Evolutionary conservation across 192 early-diverging fungal species (phyloP).

Genomic region (Gigaspora rosea): DNA sequence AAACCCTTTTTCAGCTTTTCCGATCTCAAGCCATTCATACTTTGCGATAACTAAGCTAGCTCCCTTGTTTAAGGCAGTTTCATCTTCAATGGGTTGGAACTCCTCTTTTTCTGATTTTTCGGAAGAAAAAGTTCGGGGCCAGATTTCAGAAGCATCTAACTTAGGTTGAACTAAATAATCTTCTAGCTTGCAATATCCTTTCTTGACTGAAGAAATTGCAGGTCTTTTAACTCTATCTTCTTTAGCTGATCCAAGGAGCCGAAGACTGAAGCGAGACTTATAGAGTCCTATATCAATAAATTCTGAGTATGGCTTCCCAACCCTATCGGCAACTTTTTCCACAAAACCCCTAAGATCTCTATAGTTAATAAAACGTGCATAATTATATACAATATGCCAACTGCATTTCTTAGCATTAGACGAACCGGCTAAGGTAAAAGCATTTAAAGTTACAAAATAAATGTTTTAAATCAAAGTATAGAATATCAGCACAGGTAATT

Average conservation of each 20-base stretch:
- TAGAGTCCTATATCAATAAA: constrained; percentile 22
- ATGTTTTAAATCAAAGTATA: not conserved
- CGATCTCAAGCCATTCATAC: not conserved
- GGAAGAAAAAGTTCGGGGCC: constrained; percentile 17
- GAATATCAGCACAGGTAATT: constrained; percentile 4
- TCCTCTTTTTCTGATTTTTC: constrained; percentile 3
- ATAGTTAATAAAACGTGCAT: constrained; percentile 3
- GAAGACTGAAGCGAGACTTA: constrained; percentile 22
- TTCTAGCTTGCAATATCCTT: constrained; percentile 6
- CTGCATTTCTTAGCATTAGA: constrained; percentile 17
- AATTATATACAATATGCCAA: constrained; percentile 24
- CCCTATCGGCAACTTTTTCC: constrained; percentile 8
- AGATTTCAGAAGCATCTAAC: constrained; percentile 15
- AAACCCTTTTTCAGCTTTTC: constrained; percentile 5
- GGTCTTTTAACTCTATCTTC: not conserved
- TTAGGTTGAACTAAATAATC: constrained; percentile 30
- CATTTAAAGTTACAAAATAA: not conserved
- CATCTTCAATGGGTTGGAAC: not conserved
- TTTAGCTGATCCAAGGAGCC: constrained; percentile 13
- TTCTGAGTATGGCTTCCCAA: constrained; percentile 18
- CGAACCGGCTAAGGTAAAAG: constrained; percentile 18
- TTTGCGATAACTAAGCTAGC: too few species aligned
- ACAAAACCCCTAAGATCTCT: constrained; percentile 12
- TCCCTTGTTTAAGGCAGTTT: too few species aligned
- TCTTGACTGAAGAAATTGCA: constrained; percentile 17